These are phyloP conservation scores for Trypanosoma theileri DNA, from an alignment of 208 protist genomes.

Conservation along the genomic window DNA sequence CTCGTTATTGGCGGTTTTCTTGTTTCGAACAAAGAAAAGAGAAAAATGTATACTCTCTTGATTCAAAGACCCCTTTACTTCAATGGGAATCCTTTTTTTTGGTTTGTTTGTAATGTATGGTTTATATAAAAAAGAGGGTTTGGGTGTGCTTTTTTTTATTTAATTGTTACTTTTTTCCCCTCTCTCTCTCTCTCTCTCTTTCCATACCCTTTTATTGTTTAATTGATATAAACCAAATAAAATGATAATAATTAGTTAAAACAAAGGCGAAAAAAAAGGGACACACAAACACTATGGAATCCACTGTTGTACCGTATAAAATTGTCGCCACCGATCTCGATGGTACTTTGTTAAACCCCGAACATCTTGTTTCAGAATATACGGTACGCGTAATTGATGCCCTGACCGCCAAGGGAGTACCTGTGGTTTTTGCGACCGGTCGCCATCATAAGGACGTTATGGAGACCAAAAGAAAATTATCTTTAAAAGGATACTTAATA, in stretches of 20 bases:
- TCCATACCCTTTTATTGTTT: too few species aligned
- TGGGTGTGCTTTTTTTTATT: conserved; percentile 1
- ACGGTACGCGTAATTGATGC: conserved; percentile 32
- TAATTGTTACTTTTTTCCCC: background rate
- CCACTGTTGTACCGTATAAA: conserved; percentile 14
- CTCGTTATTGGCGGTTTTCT: too few species aligned
- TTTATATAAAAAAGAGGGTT: too few species aligned
- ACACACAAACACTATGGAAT: background rate
- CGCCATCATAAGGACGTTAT: conserved; percentile 47
- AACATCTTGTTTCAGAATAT: conserved; percentile 32
- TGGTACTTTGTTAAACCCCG: conserved; percentile 41
- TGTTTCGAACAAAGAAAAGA: too few species aligned
- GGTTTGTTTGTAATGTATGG: too few species aligned
- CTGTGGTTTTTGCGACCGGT: conserved; percentile 50
- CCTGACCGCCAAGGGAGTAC: conserved; percentile 35
- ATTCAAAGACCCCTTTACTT: too few species aligned
- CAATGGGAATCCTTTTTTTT: too few species aligned
- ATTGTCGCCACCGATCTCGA: conserved; percentile 60
- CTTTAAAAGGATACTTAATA: conserved; percentile 43
- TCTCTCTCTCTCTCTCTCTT: conserved; percentile 2
- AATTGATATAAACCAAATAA: too few species aligned
- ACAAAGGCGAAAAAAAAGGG: background rate
- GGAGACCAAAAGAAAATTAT: conserved; percentile 42
- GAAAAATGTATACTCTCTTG: too few species aligned
- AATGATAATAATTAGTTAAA: conserved; percentile 4